Evolutionary conservation across 805 yeast species (phyloP).

Genomic region (Metschnikowia arizonensis): DNA sequence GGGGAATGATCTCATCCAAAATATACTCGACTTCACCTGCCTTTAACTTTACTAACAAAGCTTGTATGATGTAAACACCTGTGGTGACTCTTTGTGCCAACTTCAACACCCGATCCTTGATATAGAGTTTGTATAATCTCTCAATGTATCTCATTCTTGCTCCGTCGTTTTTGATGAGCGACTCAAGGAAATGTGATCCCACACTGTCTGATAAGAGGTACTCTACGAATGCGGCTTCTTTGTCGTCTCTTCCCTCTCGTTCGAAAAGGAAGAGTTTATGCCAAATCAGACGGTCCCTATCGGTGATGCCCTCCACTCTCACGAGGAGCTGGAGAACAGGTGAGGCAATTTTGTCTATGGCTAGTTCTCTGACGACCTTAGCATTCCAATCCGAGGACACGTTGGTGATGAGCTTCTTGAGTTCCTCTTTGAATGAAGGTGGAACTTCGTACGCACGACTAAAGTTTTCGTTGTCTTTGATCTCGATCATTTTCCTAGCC

Average conservation of each 20-base stretch:
- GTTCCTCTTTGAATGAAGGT: constrained; percentile 55
- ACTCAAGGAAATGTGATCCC: constrained; percentile 90
- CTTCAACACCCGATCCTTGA: constrained; percentile 68
- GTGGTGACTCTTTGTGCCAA: constrained; percentile 78
- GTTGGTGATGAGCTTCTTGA: constrained; percentile 46
- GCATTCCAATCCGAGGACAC: constrained; percentile 36
- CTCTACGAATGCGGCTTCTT: constrained; percentile 79
- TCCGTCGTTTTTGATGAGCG: constrained; percentile 57
- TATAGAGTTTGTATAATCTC: constrained; percentile 65
- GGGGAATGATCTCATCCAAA: constrained; percentile 62
- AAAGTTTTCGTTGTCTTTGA: constrained; percentile 72
- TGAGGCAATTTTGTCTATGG: constrained; percentile 77
- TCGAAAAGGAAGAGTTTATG: constrained; percentile 54
- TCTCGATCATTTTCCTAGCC: constrained; percentile 91
- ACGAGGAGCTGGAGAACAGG: constrained; percentile 80
- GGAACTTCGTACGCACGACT: constrained; percentile 68
- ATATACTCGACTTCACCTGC: constrained; percentile 59
- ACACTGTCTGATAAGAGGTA: constrained; percentile 79
- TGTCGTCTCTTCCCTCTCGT: constrained; percentile 47
- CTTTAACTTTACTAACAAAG: constrained; percentile 60
- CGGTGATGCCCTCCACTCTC: constrained; percentile 77
- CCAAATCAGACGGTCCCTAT: constrained; percentile 69
- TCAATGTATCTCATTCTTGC: constrained; percentile 63
- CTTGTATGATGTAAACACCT: constrained; percentile 76
- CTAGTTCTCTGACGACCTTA: constrained; percentile 57